Percentiles rank a stretch among this genome's conserved stretches.
Conservation (phyloP, 1,284 basidiomycete genomes). For the Ustilago xerochloae region DNA sequence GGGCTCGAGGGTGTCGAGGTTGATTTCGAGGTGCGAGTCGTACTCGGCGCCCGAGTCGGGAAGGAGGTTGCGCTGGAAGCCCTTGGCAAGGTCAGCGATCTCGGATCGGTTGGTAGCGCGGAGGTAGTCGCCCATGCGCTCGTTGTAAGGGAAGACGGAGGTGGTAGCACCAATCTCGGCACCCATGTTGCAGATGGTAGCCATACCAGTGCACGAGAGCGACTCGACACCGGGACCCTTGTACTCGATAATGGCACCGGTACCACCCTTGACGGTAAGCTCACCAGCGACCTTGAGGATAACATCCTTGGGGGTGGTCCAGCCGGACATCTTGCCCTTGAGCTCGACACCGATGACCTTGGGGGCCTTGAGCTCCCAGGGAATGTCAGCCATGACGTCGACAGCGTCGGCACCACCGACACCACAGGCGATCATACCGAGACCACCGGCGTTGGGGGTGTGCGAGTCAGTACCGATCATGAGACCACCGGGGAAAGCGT, state of each 20-base stretch:
- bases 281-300: slow-evolving; percentile 68
- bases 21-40: slow-evolving; percentile 93
- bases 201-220: slow-evolving; percentile 98
- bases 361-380: slow-evolving; percentile 99
- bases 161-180: slow-evolving; percentile 99
- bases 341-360: slow-evolving; percentile 98
- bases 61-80: slow-evolving; percentile 89
- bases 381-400: slow-evolving; percentile 96
- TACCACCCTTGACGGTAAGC: slow-evolving; percentile 68
- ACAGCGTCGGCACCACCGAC: slow-evolving; percentile 99
- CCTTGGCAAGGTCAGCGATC: slow-evolving; percentile 88
- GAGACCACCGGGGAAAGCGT: slow-evolving; percentile 96
- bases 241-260: slow-evolving; percentile 69
- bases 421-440: slow-evolving; percentile 98
- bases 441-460: slow-evolving; percentile 98
- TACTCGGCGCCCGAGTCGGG: slow-evolving; percentile 92
- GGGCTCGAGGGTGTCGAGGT: slow-evolving; percentile 95
- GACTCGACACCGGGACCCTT: slow-evolving; percentile 82
- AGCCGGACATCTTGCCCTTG: slow-evolving; percentile 92
- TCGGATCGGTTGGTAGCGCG: slow-evolving; percentile 89
- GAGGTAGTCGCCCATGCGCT: slow-evolving; percentile 91
- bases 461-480: slow-evolving; percentile 99
- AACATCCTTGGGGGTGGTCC: slow-evolving; percentile 89
- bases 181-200: slow-evolving; percentile 99
- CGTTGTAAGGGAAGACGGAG: slow-evolving; percentile 98